Evolutionary conservation across 83 land plant genomes (phyloP), one percentile per base, ranked within the genome.

Genomic region (Diphasiastrum complanatum): DNA sequence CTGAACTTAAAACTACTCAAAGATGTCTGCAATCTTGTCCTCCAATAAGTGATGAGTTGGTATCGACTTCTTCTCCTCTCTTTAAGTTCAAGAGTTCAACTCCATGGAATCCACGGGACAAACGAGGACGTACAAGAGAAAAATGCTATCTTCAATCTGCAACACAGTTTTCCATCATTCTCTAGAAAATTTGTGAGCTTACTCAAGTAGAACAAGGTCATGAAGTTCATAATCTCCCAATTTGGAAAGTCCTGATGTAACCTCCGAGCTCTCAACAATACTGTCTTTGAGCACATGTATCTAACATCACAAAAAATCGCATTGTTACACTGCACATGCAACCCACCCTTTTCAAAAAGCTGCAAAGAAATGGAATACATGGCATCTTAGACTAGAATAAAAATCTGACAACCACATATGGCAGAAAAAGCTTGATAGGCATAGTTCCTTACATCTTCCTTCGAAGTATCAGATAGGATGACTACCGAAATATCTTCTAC

Each of bases 221-320:
- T 85, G 96, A 16, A 89, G 72, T 61, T 93, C 96, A 74, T 81
- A 89, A 32, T 88, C 89, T 38, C 92, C 96, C 41, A 93, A 74
- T 57, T 73, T 81, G 0, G 88, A 85, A 16, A 85, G 41, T 23
- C 99, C 99, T 22, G 87, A 57, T 16, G 91, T 85, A 18, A 89
- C 81, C 70, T 88, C 99, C 53, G 96, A 85, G 67, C 95, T 93
- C 74, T 88, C 86, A 29, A 89, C 96, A 61, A 93, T 96, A 75
- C 85, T 63, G 51, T 83, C 86, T 0, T 89, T 81, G 74, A 93
- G 89, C 19, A 93, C 99, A 52, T 75, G 80, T 25, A 92, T 75
- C 98, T 92, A 58, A 22, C 20, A 49, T 2, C 46, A 54, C 19
- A 4, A 55, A 10, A 28, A 35, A 23, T 46, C 19, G 23, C 24